Evolutionary conservation across 2,329 filamentous ascomycete species (phyloP), one percentile per base, ranked within the genome.

Genomic region (Hypoxylon sp.): DNA sequence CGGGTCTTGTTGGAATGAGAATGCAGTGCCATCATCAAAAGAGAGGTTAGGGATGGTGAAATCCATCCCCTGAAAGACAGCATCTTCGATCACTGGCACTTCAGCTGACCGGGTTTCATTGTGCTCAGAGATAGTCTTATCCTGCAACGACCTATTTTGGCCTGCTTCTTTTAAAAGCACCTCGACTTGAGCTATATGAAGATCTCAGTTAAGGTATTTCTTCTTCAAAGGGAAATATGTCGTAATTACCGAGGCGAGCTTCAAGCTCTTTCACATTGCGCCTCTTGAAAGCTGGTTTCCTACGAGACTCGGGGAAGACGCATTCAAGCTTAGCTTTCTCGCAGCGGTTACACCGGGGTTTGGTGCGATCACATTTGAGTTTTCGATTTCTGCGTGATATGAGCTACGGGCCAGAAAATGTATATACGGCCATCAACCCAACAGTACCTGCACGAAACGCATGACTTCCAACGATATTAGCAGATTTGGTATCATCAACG

Each of bases 181-280:
- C 81, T 96, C 94, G 39, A 95, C 93, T 82, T 97, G 92, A 66
- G 90, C 91, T 94, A 72, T 72, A 54, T 24, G 48, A 42, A 52
- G 19, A 24, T 63, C 44, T 71, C 42, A 71, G 74, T 70, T 22
- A 22, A 66, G n/a, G 59, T 22, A 33, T 39, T 31, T 19, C n/a
- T 24, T 39, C 58, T 13, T 22, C 14, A 26, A 39, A 29, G 42
- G 24, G 35, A 62, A 51, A 55, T 35, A 31, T 60, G 84, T 72
- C 26, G 52, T 63, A 64, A 3, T 31, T 88, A 96, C 93, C 92
- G 77, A 98, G 83, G 76, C 95, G 88, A 71, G 93, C 93, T 80
- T 98, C 95, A 63, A 98, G 84, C 77, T 96, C 91, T 82, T 92
- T 96, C 69, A 97, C 94, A 80, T 97, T 97, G 72, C 92, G 90